Base-by-base conservation (phyloP, 495 filamentous ascomycete species). In the Penicillium ucsense region DNA sequence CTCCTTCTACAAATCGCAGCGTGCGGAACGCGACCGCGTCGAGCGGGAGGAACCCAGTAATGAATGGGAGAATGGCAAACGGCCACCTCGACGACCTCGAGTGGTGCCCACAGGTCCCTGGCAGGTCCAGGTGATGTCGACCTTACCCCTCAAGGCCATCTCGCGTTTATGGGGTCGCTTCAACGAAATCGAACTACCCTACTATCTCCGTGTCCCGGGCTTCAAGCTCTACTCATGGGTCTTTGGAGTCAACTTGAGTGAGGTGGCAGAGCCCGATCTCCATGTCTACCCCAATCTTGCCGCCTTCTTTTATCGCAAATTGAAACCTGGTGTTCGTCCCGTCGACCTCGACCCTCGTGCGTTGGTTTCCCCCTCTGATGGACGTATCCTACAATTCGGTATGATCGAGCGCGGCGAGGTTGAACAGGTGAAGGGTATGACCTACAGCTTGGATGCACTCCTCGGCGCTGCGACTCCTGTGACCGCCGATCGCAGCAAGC, bases 391-490 rank as follows among this genome's bases (percentile, higher is more conserved):
- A 10, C 92, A 97, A 59, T 97, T 88, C 56, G 92, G 92, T 3
- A 83, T 78, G 52, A 95, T 99, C 47, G 84, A 92, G 53, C 78
- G 85, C 42, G 91, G 90, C 31, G 85, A 95, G 54, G 90, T 99
- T n/a, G 92, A 97, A 64, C 92, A 97, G 64, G 91, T 97, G 35
- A 99, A 99, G 64, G 92, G 92, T 39, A 91, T 97, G 76, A 97
- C 89, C 3, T 99, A 99, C 65, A 92, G 85, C 49, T 75, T 99
- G 40, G 92, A 97, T 61, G 89, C 91, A 1, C 75, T 99, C 1
- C 72, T 99, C 4, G 92, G 92, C 34, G 79, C 80, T 41, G 77
- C 74, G 33, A 69, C 69, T 6, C 68, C 75, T 29, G 52, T 57
- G 28, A 50, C 67, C 32, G 67, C 63, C n/a, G 68, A 70, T 43